Base-by-base conservation (phyloP, 768 basidiomycete genomes). In the Tricholoma hemisulphureum region DNA sequence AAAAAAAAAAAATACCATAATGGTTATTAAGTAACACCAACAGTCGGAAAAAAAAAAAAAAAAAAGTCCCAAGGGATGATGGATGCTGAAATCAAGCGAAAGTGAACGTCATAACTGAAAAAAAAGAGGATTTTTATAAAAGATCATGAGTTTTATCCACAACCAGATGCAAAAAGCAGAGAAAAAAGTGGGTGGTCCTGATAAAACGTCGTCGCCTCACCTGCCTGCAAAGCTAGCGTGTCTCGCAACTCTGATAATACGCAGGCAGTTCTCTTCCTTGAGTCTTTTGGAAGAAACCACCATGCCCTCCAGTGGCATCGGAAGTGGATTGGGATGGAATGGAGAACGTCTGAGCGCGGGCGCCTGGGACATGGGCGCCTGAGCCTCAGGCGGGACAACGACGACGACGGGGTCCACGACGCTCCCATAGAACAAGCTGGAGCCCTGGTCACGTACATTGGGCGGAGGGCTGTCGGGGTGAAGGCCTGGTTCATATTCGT, bases 251-350 rank as follows among this genome's bases (percentile, higher is more conserved):
- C 67, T 58, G 28, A 76, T 63, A 51, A 68, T 61, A 39, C 56
- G 55, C 18, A 56, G 51, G 29, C 61, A 63, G 32, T 65, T 61
- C 53, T 63, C 16, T n/a, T 28, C 59, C 23, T 56, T n/a, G 31
- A 37, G 10, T 63, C 62, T 58, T 62, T 63, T 56, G 52, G 56
- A 48, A 50, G 50, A 51, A 57, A 66, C 61, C 45, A 78, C 60
- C 84, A 86, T 86, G 45, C 80, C 72, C 39, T 76, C 73, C n/a
- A 80, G 70, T 9, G 84, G 82, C 63, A 80, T 82, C 10, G 85
- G 85, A 14, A 87, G 74, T 9, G 84, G 84, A 61, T 82, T 73
- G 23, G 79, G 69, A 54, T 66, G 70, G 61, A 68, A 73, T 6
- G 72, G 69, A 20, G 55, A 28, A 8, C 21, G 23, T 20, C 7